Evolutionary conservation across 495 filamentous ascomycete genomes (phyloP), one percentile per base, ranked within the genome.

Genomic region (Podospora tetraspora): DNA sequence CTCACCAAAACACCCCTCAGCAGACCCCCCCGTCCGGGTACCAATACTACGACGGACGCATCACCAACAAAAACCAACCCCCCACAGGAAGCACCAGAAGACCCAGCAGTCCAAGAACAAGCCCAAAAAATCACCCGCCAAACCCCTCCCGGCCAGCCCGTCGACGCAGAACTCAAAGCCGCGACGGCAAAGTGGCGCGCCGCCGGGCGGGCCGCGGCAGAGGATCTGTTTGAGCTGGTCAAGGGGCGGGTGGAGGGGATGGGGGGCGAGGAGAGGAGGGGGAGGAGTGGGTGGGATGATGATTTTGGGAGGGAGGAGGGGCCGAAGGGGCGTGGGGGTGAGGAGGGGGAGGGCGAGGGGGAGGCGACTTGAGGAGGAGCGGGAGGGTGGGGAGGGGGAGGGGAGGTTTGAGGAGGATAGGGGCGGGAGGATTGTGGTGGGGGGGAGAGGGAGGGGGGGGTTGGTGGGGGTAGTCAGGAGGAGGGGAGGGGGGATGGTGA

Each of bases 191-290:
- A 69, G 59, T 76, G 74, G 75, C 73, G 70, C 63, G 29, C 24
- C 1, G 72, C 74, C 9, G 73, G 74, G 63, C 52, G 72, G 60
- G 32, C 64, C 24, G 75, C 75, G 21, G 74, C 75, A 30, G 75
- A 77, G 59, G 74, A 77, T 30, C 19, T 77, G 57, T 77, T 76
- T 68, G 74, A 70, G 64, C 13, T 77, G 24, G 63, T 77, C 13
- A 70, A 67, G 25, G 71, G 65, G 10, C 16, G 75, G 64, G 72
- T 76, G 27, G 74, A 70, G 11, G 66, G 66, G 56, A 76, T 75
- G 72, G 75, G 75, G 4, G 74, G 71, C 9, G 72, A 66, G 69
- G 74, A 71, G 13, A 75, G 74, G 74, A 70, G 68, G 64, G 71
- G 64, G 67, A 73, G 52, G 62, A 65, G 68, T 61, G 21, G 68